Evolutionary conservation across 2,329 filamentous ascomycete species (phyloP).

Genomic region (Aspergillus fumigatus): DNA sequence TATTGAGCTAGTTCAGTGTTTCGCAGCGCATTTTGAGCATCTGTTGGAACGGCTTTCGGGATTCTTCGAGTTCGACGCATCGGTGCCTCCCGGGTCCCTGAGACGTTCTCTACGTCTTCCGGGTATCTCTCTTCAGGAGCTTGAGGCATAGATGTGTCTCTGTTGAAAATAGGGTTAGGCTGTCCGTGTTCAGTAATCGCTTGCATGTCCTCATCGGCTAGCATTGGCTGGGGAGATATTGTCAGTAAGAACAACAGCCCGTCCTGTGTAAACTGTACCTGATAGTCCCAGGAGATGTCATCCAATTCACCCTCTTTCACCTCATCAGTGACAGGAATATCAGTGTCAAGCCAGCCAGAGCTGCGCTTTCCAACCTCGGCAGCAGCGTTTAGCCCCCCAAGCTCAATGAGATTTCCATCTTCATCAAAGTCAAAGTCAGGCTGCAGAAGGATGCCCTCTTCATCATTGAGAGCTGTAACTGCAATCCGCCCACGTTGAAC

Average conservation of each 20-base stretch:
- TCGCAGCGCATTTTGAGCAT: constrained; percentile 49
- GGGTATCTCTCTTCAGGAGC: neutral
- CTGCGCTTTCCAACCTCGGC: constrained; percentile 8
- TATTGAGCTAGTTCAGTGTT: constrained; percentile 55
- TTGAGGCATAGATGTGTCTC: neutral
- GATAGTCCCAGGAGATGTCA: constrained; percentile 25
- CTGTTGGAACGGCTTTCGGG: constrained; percentile 43
- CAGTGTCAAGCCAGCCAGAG: constrained; percentile 20
- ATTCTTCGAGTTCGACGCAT: constrained; percentile 26
- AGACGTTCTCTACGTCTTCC: neutral
- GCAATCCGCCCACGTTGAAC: constrained; percentile 23
- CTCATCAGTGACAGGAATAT: constrained; percentile 35
- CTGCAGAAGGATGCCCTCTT: constrained; percentile 47
- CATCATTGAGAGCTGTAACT: constrained; percentile 33
- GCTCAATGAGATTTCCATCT: constrained; percentile 55
- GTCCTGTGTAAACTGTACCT: constrained; percentile 5
- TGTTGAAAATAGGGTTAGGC: neutral
- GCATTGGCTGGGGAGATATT: constrained; percentile 18
- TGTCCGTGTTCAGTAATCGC: constrained; percentile 1
- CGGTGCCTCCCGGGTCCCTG: constrained; percentile 12
- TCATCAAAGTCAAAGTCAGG: constrained; percentile 58
- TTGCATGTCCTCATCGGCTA: constrained; percentile 28
- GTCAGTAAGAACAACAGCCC: neutral
- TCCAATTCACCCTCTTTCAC: constrained; percentile 33
- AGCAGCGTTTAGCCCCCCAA: constrained; percentile 19